Evolutionary conservation across 78 protist species (phyloP).

Genomic region (Dictyostelium discoideum): DNA sequence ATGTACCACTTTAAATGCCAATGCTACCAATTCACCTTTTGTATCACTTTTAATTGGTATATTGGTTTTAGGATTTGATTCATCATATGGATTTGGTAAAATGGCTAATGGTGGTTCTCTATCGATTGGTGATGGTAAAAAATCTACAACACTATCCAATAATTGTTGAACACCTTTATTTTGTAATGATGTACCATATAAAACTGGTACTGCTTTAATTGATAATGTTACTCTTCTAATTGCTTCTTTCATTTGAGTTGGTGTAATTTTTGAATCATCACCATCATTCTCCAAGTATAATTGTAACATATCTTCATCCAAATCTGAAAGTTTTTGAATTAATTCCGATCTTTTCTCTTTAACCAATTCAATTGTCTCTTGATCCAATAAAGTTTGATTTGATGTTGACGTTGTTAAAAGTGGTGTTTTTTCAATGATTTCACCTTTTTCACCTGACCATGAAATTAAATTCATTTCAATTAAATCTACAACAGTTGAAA

Average conservation of each 20-base stretch:
- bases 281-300: constrained; percentile 26
- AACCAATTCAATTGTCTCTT: background rate
- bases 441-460: constrained; percentile 68
- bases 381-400: background rate
- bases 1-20: constrained; percentile 92
- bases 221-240: constrained; percentile 57
- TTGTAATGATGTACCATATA: constrained; percentile 86
- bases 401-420: background rate
- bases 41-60: background rate
- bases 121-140: constrained; percentile 95
- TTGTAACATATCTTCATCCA: constrained; percentile 71
- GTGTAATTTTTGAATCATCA: background rate
- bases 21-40: constrained; percentile 62
- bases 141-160: constrained; percentile 90
- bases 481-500: constrained; percentile 81
- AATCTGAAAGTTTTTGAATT: constrained; percentile 35
- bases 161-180: constrained; percentile 96
- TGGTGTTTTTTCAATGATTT: background rate
- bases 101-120: constrained; percentile 49
- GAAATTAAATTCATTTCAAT: constrained; percentile 32
- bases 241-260: constrained; percentile 10
- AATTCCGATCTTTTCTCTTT: constrained; percentile 11
- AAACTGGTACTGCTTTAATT: constrained; percentile 55
- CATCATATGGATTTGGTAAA: background rate
- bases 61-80: background rate